Base-by-base conservation (phyloP, 1,284 basidiomycete species). In the Malassezia nana region DNA sequence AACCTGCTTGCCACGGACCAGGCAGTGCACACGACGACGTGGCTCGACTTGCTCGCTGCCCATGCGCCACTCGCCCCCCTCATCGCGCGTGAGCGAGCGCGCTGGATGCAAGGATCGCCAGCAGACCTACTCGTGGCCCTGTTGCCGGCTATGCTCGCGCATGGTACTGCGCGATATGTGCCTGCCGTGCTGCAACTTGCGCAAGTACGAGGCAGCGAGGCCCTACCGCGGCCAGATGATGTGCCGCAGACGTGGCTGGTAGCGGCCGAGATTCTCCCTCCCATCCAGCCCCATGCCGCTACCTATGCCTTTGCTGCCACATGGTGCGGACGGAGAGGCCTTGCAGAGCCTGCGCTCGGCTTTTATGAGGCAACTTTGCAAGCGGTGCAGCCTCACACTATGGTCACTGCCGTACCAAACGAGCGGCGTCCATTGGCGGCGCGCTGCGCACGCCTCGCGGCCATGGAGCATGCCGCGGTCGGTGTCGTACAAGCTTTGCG, bases 241-340 rank as follows among this genome's bases (percentile, higher is more conserved):
- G 40, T 42, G 26, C 26, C 26, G 7, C 13, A 3, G 26, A 28
- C 40, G 16, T 42, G 40, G 40, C 4, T 6, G 12, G 40, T 15
- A 8, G 40, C 40, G 6, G 22, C 24, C 24, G 26, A 24, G 13
- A 18, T 42, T 15, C 26, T 42, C 24, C 40, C 40, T 20, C 40
- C 40, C n/a, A 28, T 42, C 1, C n/a, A 15, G 12, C 24, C 26
- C 22, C 24, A 26, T 15, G 24, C 43, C n/a, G 18, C 43, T 9
- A 45, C 43, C 10, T 18, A 18, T 15, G 44, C 45, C n/a, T 22
- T 46, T 10, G 52, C 52, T 6, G 38, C 52, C 22, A 42, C 52
- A 13, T 53, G 52, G 45, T 40, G 38, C 18, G 52, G 45, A 4
- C 52, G 44, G 6, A 35, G 28, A 4, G 45, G 35, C 9, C 25